Evolutionary conservation across 805 yeast genomes (phyloP), one percentile per base, ranked within the genome.

Genomic region (Priceomyces castillae): DNA sequence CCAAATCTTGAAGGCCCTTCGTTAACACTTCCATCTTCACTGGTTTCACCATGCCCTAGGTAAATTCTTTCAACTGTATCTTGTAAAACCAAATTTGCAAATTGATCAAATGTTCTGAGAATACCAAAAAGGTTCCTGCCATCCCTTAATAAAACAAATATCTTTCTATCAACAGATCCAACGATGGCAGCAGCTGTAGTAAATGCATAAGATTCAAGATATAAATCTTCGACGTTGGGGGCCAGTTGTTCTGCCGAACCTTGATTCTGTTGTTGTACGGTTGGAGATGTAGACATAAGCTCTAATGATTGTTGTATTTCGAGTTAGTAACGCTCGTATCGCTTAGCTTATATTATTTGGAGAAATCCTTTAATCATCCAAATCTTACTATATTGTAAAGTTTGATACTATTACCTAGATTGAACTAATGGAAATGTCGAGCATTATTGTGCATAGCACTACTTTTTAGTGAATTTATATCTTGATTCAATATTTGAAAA

Each of bases 31-130:
- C 49, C 48, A 37, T 69, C 66, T 12, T 74, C 79, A 14, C 73
- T 61, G 15, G 50, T 57, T 19, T 57, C 57, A 30, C 51, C 50
- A 16, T 37, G 40, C 17, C 61, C 64, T 50, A 84, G 71, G 59
- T 86, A 86, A 54, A 90, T 80, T 63, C 97, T 79, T 63, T 94
- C 98, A 38, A 82, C 71, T 14, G 96, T 82, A 61, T 90, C 96
- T 65, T 94, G 98, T 49, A 94, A 72, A 31, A 94, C 96, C 57
- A 94, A 73, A 66, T 92, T 92, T 47, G 95, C 90, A 62, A 84
- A 94, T 65, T 92, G 97, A 68, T 94, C 99, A 64, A 92, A 94
- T 2, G 97, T 89, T 64, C 99, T 78, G 52, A 94, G 73, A 18
- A 90, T 86, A 14, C 99, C 99, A 59, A 87, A 83, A 25, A 92